phyloP scores from a whole-genome alignment of 805 yeast species.

The Saccharomyces jurei region DNA sequence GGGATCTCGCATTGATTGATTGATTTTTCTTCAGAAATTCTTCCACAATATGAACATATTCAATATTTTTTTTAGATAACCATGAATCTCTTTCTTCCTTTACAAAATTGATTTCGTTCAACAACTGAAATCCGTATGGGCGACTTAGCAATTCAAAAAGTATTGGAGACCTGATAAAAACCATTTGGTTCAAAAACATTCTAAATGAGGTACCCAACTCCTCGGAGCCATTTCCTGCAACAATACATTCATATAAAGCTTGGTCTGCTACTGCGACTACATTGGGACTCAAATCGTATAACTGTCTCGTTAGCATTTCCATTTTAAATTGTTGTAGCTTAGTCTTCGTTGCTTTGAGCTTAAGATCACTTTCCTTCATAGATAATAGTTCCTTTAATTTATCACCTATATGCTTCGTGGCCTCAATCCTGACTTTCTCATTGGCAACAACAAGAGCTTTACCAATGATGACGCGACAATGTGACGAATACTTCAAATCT shows the following conservation, averaged over 20 bases:
- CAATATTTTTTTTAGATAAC: slow-evolving; percentile 41
- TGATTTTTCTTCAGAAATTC: slow-evolving; percentile 25
- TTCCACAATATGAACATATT: slow-evolving; percentile 45
- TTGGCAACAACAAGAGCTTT: slow-evolving; percentile 56
- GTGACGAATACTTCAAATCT: slow-evolving; percentile 54
- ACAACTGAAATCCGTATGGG: slow-evolving; percentile 59
- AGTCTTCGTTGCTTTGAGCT: background rate
- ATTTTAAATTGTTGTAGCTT: slow-evolving; percentile 21
- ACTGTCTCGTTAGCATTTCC: slow-evolving; percentile 50
- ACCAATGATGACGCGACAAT: slow-evolving; percentile 55
- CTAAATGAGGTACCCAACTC: slow-evolving; percentile 17
- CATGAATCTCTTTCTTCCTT: slow-evolving; percentile 61
- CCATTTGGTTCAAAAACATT: slow-evolving; percentile 36
- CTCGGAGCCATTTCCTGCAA: slow-evolving; percentile 31
- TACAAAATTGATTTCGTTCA: slow-evolving; percentile 51
- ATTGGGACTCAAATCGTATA: slow-evolving; percentile 56
- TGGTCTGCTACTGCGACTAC: slow-evolving; percentile 52
- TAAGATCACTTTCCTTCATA: background rate
- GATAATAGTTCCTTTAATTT: slow-evolving; percentile 12
- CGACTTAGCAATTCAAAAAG: slow-evolving; percentile 57
- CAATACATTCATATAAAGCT: slow-evolving; percentile 44
- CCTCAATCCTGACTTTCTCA: slow-evolving; percentile 42
- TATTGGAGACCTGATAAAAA: slow-evolving; percentile 47
- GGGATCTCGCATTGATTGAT: background rate
- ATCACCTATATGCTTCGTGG: slow-evolving; percentile 45